Conservation (phyloP, 228 moss, liverwort and hornwort species). For the Sphagnum magellanicum region DNA sequence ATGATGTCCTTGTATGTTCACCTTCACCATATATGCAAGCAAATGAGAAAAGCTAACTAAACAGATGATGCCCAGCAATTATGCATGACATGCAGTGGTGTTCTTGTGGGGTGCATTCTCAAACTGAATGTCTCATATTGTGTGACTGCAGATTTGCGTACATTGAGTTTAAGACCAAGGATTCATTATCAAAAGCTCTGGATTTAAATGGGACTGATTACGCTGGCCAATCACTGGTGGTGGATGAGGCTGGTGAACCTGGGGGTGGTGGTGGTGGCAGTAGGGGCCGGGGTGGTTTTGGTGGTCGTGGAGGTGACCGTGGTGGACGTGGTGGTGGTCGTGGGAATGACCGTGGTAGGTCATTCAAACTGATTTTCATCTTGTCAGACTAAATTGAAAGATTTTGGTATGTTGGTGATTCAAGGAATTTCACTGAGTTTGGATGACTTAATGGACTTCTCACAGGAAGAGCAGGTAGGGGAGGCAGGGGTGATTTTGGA, state of each 20-base stretch:
- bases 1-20: too few relatives aligned
- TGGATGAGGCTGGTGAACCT: conserved; percentile 62
- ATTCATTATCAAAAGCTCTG: conserved; percentile 46
- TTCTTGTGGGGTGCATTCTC: neutral
- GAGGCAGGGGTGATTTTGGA: conserved; percentile 60
- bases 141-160: conserved; percentile 65
- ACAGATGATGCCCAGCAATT: neutral
- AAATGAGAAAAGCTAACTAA: too few relatives aligned
- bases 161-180: conserved; percentile 66
- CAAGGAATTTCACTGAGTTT: neutral
- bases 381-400: neutral
- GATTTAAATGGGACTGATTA: conserved; percentile 71
- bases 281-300: conserved; percentile 57
- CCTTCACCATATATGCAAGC: neutral
- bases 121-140: neutral
- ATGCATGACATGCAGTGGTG: neutral
- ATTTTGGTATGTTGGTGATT: neutral
- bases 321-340: conserved; percentile 47
- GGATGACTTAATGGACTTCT: too few relatives aligned
- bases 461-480: conserved; percentile 48
- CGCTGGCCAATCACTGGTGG: conserved; percentile 58
- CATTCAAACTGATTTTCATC: neutral
- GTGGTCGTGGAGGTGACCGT: conserved; percentile 44
- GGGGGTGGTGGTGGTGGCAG: conserved; percentile 48
- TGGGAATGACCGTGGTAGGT: conserved; percentile 25